A percentile compares a stretch with the other conserved stretches of the same genome.
phyloP scores from a whole-genome alignment of 306 rosid species.

The Cucumis melo region DNA sequence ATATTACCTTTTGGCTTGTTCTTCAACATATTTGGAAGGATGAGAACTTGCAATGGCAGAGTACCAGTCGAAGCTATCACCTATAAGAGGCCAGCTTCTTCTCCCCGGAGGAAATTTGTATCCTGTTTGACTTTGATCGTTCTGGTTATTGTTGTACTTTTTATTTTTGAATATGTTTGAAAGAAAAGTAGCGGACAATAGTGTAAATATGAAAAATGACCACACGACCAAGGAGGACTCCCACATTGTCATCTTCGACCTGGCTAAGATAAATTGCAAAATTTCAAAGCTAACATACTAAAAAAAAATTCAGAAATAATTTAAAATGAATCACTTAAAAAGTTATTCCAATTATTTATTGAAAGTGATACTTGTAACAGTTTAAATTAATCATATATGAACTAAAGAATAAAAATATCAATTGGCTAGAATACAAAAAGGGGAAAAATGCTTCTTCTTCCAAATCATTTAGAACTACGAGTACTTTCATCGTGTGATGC shows the following conservation, averaged over 20 bases:
- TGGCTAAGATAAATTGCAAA: too few relatives aligned
- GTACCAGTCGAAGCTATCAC: slow-evolving; percentile 86
- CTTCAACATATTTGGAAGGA: slow-evolving; percentile 71
- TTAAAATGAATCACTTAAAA: too few relatives aligned
- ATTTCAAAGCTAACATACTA: too few relatives aligned
- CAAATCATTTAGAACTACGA: too few relatives aligned
- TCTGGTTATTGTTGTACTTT: background rate
- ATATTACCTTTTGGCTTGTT: slow-evolving; percentile 62
- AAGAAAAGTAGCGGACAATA: background rate
- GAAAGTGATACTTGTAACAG: too few relatives aligned
- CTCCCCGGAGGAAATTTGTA: slow-evolving; percentile 68
- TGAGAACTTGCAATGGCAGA: slow-evolving; percentile 84
- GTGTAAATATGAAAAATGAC: background rate
- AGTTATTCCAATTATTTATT: too few relatives aligned
- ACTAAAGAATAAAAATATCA: too few relatives aligned
- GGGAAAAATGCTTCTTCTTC: too few relatives aligned
- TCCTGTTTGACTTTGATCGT: background rate
- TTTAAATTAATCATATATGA: too few relatives aligned
- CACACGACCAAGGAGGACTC: background rate
- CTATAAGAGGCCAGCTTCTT: slow-evolving; percentile 83
- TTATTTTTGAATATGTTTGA: background rate
- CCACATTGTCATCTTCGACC: background rate
- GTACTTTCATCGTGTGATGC: too few relatives aligned
- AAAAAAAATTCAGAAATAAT: too few relatives aligned
- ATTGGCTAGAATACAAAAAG: too few relatives aligned